These are phyloP conservation scores for Phytophthora pinifolia DNA, from an alignment of 352 stramenopile species.

Conservation along the genomic window DNA sequence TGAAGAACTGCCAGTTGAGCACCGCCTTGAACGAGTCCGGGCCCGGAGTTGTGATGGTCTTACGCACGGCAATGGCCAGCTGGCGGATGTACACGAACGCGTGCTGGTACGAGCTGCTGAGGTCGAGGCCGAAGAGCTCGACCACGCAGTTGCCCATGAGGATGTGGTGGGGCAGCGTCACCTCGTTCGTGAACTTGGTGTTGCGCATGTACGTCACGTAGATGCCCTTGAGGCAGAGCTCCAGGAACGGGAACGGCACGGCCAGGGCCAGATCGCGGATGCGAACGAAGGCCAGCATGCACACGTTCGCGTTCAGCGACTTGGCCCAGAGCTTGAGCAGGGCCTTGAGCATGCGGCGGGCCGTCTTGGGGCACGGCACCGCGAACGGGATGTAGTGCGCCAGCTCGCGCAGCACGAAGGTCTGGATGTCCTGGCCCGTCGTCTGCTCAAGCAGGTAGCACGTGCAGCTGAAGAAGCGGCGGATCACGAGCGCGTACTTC, in stretches of 20 bases:
- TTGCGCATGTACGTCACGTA: conserved; percentile 97
- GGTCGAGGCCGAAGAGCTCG: conserved; percentile 97
- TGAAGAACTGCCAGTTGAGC: conserved; percentile 98
- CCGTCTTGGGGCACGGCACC: conserved; percentile 67
- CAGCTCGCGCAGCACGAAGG: conserved; percentile 84
- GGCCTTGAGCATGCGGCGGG: conserved; percentile 72
- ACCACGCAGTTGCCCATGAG: conserved; percentile 98
- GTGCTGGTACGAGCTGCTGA: conserved; percentile 97
- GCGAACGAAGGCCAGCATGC: conserved; percentile 94
- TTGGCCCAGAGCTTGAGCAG: conserved; percentile 88
- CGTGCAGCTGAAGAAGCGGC: conserved; percentile 91
- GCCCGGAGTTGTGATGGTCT: conserved; percentile 94
- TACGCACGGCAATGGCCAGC: conserved; percentile 96
- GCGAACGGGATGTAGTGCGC: conserved; percentile 74
- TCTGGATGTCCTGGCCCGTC: conserved; percentile 73
- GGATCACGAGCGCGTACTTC: conserved; percentile 81
- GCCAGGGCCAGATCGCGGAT: conserved; percentile 94
- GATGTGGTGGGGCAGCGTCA: conserved; percentile 78
- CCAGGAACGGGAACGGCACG: conserved; percentile 96
- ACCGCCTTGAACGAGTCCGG: conserved; percentile 87
- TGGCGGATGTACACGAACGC: conserved; percentile 99
- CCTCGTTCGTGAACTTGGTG: conserved; percentile 94
- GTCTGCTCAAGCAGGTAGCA: conserved; percentile 92
- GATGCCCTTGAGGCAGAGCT: conserved; percentile 94
- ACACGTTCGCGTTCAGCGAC: conserved; percentile 75